These are phyloP conservation scores for Malassezia psittaci DNA, from an alignment of 1,284 basidiomycete species.

Conservation along the genomic window DNA sequence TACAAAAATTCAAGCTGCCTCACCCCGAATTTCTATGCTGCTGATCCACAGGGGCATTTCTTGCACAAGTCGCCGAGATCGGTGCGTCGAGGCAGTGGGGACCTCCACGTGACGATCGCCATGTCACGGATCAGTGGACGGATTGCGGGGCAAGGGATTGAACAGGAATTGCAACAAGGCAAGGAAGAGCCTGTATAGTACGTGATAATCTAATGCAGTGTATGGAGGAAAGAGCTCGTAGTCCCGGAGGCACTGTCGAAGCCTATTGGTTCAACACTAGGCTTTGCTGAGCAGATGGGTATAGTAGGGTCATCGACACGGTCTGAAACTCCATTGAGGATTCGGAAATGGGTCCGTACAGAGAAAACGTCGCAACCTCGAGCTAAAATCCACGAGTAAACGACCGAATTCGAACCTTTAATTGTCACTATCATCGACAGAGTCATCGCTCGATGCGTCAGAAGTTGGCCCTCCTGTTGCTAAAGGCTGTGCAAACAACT, in stretches of 20 bases:
- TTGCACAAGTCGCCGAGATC: no score
- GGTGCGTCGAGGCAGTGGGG: no score
- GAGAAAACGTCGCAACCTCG: not conserved
- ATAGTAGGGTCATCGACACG: constrained; percentile 9
- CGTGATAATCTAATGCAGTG: not conserved
- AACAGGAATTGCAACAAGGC: constrained; percentile 12
- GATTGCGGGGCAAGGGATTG: constrained; percentile 8
- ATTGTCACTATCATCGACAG: not conserved
- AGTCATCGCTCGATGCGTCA: constrained; percentile 11
- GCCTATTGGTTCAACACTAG: not conserved
- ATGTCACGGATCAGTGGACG: constrained; percentile 17
- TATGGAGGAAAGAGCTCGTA: constrained; percentile 9
- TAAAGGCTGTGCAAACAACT: constrained; percentile 5
- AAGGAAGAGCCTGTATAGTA: constrained; percentile 10
- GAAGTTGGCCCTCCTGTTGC: constrained; percentile 3
- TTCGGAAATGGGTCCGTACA: constrained; percentile 18
- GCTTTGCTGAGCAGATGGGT: constrained; percentile 9
- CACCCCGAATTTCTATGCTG: no score
- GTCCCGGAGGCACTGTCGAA: constrained; percentile 7
- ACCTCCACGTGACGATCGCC: not conserved
- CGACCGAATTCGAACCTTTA: not conserved
- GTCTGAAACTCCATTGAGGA: constrained; percentile 9
- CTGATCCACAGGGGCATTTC: no score
- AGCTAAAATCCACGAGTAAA: not conserved
- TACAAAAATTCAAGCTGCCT: no score